Percentiles rank a stretch among this genome's conserved stretches.
These are phyloP conservation scores for Plantago elongata DNA, from an alignment of 257 asterid genomes.

Conservation along the genomic window DNA sequence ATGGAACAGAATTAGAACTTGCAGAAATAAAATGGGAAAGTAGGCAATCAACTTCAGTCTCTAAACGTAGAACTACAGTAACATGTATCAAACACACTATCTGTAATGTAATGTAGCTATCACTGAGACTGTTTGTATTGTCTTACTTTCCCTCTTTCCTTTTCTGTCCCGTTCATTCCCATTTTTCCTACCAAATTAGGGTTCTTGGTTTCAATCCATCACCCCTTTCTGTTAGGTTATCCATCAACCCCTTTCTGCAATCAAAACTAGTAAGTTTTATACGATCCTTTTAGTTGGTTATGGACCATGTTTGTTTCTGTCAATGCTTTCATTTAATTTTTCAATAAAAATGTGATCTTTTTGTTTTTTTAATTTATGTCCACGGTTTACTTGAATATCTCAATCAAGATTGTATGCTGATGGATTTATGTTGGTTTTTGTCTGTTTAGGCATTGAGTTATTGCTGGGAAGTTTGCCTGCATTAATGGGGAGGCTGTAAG, in stretches of 20 bases:
- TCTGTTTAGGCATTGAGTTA: not conserved
- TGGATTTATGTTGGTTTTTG: conserved; percentile 17
- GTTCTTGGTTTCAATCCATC: conserved; percentile 8
- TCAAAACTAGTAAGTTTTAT: no score
- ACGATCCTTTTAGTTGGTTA: not conserved
- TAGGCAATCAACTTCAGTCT: not conserved
- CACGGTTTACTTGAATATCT: no score
- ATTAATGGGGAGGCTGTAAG: no score
- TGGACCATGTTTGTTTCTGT: not conserved
- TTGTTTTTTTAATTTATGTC: no score
- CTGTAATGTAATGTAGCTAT: not conserved
- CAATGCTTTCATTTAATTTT: not conserved
- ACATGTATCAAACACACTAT: not conserved
- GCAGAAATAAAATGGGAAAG: not conserved
- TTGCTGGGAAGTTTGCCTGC: no score
- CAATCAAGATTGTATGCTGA: not conserved
- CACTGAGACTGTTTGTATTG: no score
- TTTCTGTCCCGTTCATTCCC: not conserved
- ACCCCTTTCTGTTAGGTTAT: conserved; percentile 17
- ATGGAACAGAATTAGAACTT: no score
- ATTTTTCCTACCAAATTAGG: conserved; percentile 20
- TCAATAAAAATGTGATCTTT: not conserved
- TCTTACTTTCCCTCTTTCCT: not conserved
- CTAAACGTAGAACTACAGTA: not conserved
- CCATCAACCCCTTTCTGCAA: no score